These are phyloP conservation scores for Sclerotinia trifoliorum DNA, from an alignment of 2,329 filamentous ascomycete genomes.

Conservation along the genomic window DNA sequence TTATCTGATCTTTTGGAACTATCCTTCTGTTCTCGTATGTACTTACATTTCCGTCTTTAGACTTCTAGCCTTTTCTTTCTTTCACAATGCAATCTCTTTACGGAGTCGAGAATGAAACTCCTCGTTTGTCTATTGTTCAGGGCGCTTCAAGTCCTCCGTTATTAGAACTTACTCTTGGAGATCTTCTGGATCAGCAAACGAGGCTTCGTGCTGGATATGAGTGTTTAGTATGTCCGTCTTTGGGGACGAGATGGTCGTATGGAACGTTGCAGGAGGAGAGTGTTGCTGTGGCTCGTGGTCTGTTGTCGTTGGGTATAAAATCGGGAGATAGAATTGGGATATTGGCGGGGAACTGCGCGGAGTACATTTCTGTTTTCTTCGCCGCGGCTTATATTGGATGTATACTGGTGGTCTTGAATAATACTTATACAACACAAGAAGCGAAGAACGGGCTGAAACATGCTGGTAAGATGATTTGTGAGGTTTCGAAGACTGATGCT, in stretches of 20 bases:
- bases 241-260: conserved; percentile 19
- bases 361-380: conserved; percentile 36
- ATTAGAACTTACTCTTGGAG: conserved; percentile 16
- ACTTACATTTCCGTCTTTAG: not conserved
- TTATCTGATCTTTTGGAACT: conserved; percentile 23
- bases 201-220: conserved; percentile 3
- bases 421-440: conserved; percentile 75
- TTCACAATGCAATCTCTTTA: conserved; percentile 18
- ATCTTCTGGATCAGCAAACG: conserved; percentile 19
- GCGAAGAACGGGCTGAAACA: conserved; percentile 59
- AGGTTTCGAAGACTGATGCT: conserved; percentile 54
- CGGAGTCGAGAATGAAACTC: conserved; percentile 12
- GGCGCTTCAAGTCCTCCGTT: conserved; percentile 17
- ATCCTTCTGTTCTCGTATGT: not conserved
- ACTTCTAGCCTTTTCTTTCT: not conserved
- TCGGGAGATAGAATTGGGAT: conserved; percentile 31
- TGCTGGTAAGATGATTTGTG: conserved; percentile 54
- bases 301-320: conserved; percentile 47
- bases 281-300: conserved; percentile 52
- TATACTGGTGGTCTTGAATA: conserved; percentile 75
- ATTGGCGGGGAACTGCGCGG: conserved; percentile 30
- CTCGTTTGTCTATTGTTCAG: conserved; percentile 14
- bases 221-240: conserved; percentile 12
- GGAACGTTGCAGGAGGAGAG: conserved; percentile 10
- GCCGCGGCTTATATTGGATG: conserved; percentile 50